Conservation (phyloP, 129 eudicot genomes). For the Chrysanthemum seticuspe region DNA sequence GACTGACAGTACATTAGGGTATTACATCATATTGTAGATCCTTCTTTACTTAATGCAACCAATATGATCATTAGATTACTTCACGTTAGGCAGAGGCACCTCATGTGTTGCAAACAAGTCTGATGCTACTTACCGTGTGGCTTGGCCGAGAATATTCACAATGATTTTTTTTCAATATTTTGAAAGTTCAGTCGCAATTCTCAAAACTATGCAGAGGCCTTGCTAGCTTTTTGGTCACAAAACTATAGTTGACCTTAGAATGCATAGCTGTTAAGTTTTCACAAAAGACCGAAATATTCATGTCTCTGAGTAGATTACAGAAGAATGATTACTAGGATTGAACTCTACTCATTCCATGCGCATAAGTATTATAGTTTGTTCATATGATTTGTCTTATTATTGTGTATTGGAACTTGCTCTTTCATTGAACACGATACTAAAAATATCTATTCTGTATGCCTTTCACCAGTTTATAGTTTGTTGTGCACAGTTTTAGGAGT, state of each 20-base stretch:
- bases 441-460: too few relatives aligned
- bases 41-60: too few relatives aligned
- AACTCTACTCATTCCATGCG: not conserved
- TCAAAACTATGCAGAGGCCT: not conserved
- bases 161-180: not conserved
- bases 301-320: not conserved
- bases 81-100: too few relatives aligned
- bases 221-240: not conserved
- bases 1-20: slow-evolving; percentile 9
- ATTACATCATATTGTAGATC: not conserved
- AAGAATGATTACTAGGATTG: not conserved
- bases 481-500: too few relatives aligned
- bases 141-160: slow-evolving; percentile 11
- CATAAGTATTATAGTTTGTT: not conserved
- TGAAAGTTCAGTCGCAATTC: not conserved
- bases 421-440: too few relatives aligned
- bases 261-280: not conserved
- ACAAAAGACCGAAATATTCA: not conserved
- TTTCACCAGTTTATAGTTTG: too few relatives aligned
- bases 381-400: not conserved
- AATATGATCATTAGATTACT: too few relatives aligned
- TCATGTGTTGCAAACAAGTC: too few relatives aligned
- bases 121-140: not conserved
- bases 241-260: not conserved
- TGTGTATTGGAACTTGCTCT: not conserved